Evolutionary conservation across 345 rosid species (phyloP).

Genomic region (rapeseed (Brassica napus)): Da-Ae NC_063442.1:26739501-26740000

Average conservation of each 20-base stretch:
- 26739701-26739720: constrained; percentile 18
- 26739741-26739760: background rate
- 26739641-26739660: background rate
- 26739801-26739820: constrained; percentile 10
- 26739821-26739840: background rate
- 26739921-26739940: too few relatives aligned
- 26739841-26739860: too few relatives aligned
- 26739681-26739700: constrained; percentile 8
- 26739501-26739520: too few relatives aligned
- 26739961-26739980: too few relatives aligned
- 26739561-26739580: background rate
- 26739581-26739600: background rate
- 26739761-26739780: too few relatives aligned
- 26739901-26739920: too few relatives aligned
- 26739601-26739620: background rate
- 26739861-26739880: too few relatives aligned
- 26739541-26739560: too few relatives aligned
- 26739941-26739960: too few relatives aligned
- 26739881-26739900: too few relatives aligned
- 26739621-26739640: background rate
- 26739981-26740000: too few relatives aligned
- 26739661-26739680: background rate
- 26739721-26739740: constrained; percentile 4
- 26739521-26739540: too few relatives aligned
- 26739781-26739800: background rate